phyloP scores from a whole-genome alignment of 1,284 basidiomycete genomes.

The Phellinidium pouzarii region DNA sequence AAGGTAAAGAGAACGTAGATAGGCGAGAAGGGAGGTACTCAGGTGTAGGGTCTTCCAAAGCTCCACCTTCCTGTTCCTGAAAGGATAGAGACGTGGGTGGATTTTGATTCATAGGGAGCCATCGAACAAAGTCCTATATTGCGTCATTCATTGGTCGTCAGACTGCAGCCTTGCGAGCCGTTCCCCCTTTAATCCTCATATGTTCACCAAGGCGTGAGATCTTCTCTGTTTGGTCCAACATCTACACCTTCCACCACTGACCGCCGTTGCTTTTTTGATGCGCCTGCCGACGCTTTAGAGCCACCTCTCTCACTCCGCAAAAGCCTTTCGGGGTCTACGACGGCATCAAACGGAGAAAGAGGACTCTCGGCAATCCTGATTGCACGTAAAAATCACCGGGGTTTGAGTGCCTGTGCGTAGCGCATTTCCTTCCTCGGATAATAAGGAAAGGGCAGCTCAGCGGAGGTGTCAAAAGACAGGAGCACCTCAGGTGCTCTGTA shows the following conservation, averaged over 20 bases:
- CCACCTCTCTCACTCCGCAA: not conserved
- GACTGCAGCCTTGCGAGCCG: not conserved
- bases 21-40: slow-evolving; percentile 3
- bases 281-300: slow-evolving; percentile 15
- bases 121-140: too few species aligned
- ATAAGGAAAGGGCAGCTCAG: not conserved
- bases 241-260: slow-evolving; percentile 5
- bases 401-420: slow-evolving; percentile 4
- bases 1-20: not conserved
- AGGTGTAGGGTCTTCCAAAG: slow-evolving; percentile 3
- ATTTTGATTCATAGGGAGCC: too few species aligned
- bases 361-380: slow-evolving; percentile 14
- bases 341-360: slow-evolving; percentile 3
- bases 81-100: not conserved
- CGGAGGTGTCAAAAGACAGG: slow-evolving; percentile 7
- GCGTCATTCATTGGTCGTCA: not conserved
- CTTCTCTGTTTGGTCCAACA: slow-evolving; percentile 12
- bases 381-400: slow-evolving; percentile 15
- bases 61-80: slow-evolving; percentile 5
- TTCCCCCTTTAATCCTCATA: not conserved
- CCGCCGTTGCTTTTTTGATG: slow-evolving; percentile 10
- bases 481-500: not conserved
- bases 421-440: not conserved
- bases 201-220: not conserved
- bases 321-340: not conserved